Base-by-base conservation (phyloP, 2,329 filamentous ascomycete genomes). In the Botrytis cinerea region DNA sequence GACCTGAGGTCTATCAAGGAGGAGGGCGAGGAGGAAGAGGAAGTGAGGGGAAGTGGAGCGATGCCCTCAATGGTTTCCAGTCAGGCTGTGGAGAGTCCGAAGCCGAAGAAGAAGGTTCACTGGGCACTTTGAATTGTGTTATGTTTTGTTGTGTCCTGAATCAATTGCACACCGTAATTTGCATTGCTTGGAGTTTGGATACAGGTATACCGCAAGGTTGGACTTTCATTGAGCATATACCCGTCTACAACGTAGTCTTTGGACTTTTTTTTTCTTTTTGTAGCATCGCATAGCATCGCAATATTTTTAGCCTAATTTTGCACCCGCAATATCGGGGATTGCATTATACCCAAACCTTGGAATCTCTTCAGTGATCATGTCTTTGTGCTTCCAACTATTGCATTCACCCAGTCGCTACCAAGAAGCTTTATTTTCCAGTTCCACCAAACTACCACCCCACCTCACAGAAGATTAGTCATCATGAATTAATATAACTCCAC, bases 71-170 rank as follows among this genome's bases (percentile, higher is more conserved):
- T 61, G 70, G 73, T 71, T 32, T 20, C 28, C 18, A 71, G 72
- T 22, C 64, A 73, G 66, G 61, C 59, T 38, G 71, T 70, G 45
- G 73, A 67, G 67, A 77, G 73, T 54, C 60, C 71, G 67, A 80
- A 77, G 70, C 62, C 72, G 60, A 80, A 80, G 77, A 81, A 81
- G 77, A 78, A 75, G 64, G 79, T 81, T 62, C 79, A 81, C 74
- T 81, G 79, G 79, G 78, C 77, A 12, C 40, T 77, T 43, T 80
- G 62, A 78, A 35, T 6, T 16, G 45, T 38, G 40, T 16, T 66
- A 77, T 76, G 9, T 46, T 76, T 18, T 45, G 5, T 10, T 14
- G 46, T 28, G 10, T 48, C 76, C 54, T 80, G 64, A 76, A 51
- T 48, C 57, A 18, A 46, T 60, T 70, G 61, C 51, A n/a, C 69